Conservation (phyloP, 352 stramenopile species). For the Thraustochytrium sp. region DNA sequence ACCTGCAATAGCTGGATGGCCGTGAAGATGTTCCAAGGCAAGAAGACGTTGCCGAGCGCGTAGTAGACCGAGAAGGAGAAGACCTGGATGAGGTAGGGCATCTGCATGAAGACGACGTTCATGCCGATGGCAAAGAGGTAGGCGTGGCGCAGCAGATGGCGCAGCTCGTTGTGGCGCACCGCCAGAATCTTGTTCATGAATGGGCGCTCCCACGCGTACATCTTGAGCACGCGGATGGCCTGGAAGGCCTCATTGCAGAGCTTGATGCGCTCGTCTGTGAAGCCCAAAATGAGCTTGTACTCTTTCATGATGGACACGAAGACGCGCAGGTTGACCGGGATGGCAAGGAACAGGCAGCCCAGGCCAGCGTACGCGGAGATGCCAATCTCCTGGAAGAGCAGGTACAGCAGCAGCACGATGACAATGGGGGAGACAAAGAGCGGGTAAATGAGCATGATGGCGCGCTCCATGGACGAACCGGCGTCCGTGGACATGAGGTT, state of each 20-base stretch:
- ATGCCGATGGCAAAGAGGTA: slow-evolving; percentile 34
- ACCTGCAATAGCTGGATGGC: slow-evolving; percentile 52
- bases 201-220: slow-evolving; percentile 63
- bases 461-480: slow-evolving; percentile 9
- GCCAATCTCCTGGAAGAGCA: slow-evolving; percentile 11
- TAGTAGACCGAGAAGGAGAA: slow-evolving; percentile 48
- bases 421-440: slow-evolving; percentile 1
- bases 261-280: slow-evolving; percentile 56
- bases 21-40: slow-evolving; percentile 48
- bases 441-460: slow-evolving; percentile 33
- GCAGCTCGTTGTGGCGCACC: slow-evolving; percentile 3
- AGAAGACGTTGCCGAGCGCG: slow-evolving; percentile 16
- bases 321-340: slow-evolving; percentile 5
- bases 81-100: slow-evolving; percentile 41
- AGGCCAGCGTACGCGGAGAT: not conserved
- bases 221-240: slow-evolving; percentile 69
- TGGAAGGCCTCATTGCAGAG: slow-evolving; percentile 67
- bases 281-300: not conserved
- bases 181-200: slow-evolving; percentile 14
- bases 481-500: slow-evolving; percentile 35
- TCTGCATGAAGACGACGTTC: slow-evolving; percentile 32
- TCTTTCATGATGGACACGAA: not conserved
- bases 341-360: not conserved
- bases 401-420: slow-evolving; percentile 4
- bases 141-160: not conserved